Evolutionary conservation across 306 rosid species (phyloP).

Genomic region (Erythrophleum fordii): DNA sequence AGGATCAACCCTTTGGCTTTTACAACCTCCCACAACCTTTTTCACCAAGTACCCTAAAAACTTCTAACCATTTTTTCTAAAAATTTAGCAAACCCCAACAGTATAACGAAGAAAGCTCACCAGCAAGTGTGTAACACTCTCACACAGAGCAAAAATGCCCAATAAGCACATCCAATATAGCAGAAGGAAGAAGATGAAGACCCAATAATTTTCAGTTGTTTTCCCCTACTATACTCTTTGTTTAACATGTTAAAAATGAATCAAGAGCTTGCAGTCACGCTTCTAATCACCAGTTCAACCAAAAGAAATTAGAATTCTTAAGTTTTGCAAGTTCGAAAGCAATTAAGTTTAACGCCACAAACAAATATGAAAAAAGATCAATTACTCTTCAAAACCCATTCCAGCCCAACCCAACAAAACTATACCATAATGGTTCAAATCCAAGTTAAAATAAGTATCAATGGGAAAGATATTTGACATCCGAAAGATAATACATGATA

Average conservation of each 20-base stretch:
- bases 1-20: too few species aligned
- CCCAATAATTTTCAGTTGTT: too few species aligned
- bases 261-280: not conserved
- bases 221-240: too few species aligned
- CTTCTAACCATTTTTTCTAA: too few species aligned
- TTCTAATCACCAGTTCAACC: slow-evolving; percentile 5
- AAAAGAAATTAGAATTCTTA: not conserved
- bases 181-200: too few species aligned
- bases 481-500: slow-evolving; percentile 1
- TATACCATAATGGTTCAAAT: not conserved
- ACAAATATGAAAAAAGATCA: not conserved
- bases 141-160: too few species aligned
- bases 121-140: too few species aligned
- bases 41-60: too few species aligned
- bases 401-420: not conserved
- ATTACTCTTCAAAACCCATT: not conserved
- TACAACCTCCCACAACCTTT: too few species aligned
- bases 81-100: too few species aligned
- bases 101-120: too few species aligned
- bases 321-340: not conserved
- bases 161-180: too few species aligned
- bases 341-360: not conserved
- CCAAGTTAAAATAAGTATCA: not conserved
- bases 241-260: slow-evolving; percentile 9
- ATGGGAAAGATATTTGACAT: not conserved